Evolutionary conservation across 306 rosid genomes (phyloP).

Genomic region (Vigna hirtella): DNA sequence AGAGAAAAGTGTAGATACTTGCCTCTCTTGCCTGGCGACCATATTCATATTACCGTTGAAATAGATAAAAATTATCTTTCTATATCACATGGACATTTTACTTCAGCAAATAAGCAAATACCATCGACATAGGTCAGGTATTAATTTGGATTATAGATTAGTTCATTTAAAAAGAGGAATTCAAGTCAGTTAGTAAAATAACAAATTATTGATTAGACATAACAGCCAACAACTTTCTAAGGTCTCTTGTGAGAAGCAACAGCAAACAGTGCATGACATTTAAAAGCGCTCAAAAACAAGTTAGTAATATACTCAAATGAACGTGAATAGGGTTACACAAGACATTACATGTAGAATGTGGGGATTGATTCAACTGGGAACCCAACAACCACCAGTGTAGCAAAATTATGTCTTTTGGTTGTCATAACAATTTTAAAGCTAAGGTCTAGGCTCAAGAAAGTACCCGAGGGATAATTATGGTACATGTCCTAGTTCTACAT

Average conservation of each 20-base stretch:
- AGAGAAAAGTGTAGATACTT: too few species aligned
- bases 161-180: not conserved
- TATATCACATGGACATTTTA: not conserved
- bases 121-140: not conserved
- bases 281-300: slow-evolving; percentile 20
- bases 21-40: too few species aligned
- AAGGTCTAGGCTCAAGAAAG: slow-evolving; percentile 29
- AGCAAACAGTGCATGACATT: slow-evolving; percentile 1
- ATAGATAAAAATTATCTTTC: too few species aligned
- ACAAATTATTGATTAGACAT: not conserved
- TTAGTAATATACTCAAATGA: slow-evolving; percentile 37
- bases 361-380: slow-evolving; percentile 16
- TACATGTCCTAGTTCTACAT: slow-evolving; percentile 58
- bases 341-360: slow-evolving; percentile 22
- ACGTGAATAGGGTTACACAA: slow-evolving; percentile 34
- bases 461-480: slow-evolving; percentile 48
- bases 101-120: not conserved
- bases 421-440: slow-evolving; percentile 35
- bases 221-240: not conserved
- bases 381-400: slow-evolving; percentile 30
- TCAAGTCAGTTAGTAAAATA: not conserved
- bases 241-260: slow-evolving; percentile 9
- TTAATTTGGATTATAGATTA: not conserved
- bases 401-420: slow-evolving; percentile 37
- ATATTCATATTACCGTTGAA: too few species aligned